These are phyloP conservation scores for Neurospora tetrasperma DNA, from an alignment of 495 filamentous ascomycete genomes.

Conservation along the genomic window DNA sequence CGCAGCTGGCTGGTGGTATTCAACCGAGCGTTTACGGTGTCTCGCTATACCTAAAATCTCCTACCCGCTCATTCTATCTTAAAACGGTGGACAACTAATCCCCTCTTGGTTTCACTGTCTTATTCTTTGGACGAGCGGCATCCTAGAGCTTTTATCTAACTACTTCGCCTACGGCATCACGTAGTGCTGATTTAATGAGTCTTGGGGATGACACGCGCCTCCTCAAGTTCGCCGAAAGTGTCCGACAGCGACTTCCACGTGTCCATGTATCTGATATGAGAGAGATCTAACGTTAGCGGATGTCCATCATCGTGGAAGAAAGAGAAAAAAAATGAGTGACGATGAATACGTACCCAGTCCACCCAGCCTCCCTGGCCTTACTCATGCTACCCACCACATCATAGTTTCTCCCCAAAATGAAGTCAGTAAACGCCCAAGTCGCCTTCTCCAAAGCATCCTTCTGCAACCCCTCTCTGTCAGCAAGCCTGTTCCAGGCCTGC, in stretches of 20 bases:
- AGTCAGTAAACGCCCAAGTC: conserved; percentile 45
- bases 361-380: conserved; percentile 45
- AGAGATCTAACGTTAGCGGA: not conserved
- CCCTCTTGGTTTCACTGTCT: not conserved
- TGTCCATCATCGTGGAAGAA: not conserved
- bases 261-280: conserved; percentile 27
- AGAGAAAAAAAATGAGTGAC: not conserved
- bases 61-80: not conserved
- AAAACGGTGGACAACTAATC: not conserved
- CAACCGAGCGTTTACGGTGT: not conserved
- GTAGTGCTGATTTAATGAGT: not conserved
- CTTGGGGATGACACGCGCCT: conserved; percentile 25
- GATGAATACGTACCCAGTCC: conserved; percentile 24
- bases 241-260: conserved; percentile 42
- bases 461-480: conserved; percentile 37
- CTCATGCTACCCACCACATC: conserved; percentile 44
- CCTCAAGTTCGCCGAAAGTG: conserved; percentile 37
- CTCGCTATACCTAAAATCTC: not conserved
- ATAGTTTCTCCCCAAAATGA: conserved; percentile 41
- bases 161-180: not conserved
- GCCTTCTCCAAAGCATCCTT: conserved; percentile 42
- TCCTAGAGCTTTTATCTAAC: not conserved
- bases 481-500: conserved; percentile 34
- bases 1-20: not conserved
- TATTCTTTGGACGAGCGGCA: not conserved